Evolutionary conservation across 73 alveolate genomes (phyloP), one percentile per base, ranked within the genome.

Genomic region (Blepharisma stoltei): DNA sequence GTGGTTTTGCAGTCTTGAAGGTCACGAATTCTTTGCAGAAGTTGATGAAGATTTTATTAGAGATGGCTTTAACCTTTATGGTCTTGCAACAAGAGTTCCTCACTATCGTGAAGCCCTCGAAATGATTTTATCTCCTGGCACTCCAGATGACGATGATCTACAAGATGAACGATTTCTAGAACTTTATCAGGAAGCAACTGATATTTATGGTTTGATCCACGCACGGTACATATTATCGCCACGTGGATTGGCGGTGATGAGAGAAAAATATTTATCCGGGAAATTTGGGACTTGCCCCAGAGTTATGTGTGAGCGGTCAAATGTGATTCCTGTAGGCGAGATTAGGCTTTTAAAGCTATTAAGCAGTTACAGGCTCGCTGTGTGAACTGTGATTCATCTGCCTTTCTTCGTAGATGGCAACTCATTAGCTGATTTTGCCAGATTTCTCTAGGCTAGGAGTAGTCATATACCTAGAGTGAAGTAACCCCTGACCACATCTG

Each of bases 261-360:
- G 85, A 79, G 98, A 94, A 69, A 92, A 94, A 81, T 96, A 84
- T 83, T 38, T 92, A 67, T 78, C 83, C 50, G 98, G 98, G 55
- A 88, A 82, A 45, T 96, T 94, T 77, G 99, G 99, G 14, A 85
- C 90, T 70, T 96, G 99, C 73, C 99, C 99, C 4, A 83, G 98
- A 86, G 97, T 86, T 0, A 82, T 88, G 78, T 96, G 99, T 82
- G 96, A 96, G 81, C 85, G 88, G 53, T 85, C 81, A 54, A 78
- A 71, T 25, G 82, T 52, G 23, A n/a, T 52, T n/a, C 67, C 67
- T 52, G 88, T 95, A 38, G 99, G 99, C 9, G 89, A 93, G 92
- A 88, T 97, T 78, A 98, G 94, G 78, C 97, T 94, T 54, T 89
- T 96, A 20, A 77, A 95, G 44, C n/a, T n/a, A 92, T 92, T 8